Conservation (phyloP, 768 basidiomycete genomes). For the Rossbeevera mucosa region DNA sequence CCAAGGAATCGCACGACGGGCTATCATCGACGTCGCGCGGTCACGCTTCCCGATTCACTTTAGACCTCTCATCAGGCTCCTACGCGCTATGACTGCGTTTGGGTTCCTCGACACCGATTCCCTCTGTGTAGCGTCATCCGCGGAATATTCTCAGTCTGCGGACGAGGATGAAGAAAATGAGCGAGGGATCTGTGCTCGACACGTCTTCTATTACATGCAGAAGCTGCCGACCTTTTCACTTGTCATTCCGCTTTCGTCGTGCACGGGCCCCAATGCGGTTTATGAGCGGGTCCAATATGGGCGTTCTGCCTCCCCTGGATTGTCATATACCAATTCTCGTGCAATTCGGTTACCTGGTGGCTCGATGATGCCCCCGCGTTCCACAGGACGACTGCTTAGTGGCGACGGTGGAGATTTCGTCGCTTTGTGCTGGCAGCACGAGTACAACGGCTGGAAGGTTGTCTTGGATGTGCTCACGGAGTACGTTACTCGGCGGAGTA, state of each 20-base stretch:
- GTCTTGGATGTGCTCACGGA: conserved; percentile 77
- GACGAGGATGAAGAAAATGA: conserved; percentile 40
- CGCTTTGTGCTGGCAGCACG: conserved; percentile 75
- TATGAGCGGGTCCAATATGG: conserved; percentile 66
- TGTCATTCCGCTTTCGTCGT: conserved; percentile 57
- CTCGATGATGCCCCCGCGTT: conserved; percentile 59
- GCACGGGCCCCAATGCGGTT: conserved; percentile 62
- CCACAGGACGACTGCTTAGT: conserved; percentile 67
- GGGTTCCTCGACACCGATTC: conserved; percentile 76
- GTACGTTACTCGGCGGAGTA: conserved; percentile 58
- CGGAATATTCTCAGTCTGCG: conserved; percentile 42
- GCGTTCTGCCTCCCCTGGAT: conserved; percentile 42
- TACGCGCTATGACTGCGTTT: conserved; percentile 71
- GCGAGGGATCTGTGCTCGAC: conserved; percentile 55
- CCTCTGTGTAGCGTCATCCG: conserved; percentile 42
- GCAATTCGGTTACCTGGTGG: conserved; percentile 76
- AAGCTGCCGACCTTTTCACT: conserved; percentile 71
- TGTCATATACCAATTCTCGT: conserved; percentile 61
- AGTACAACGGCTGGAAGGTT: conserved; percentile 83
- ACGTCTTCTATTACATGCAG: conserved; percentile 75
- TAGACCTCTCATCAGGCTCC: conserved; percentile 60
- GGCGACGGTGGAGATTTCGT: conserved; percentile 60
- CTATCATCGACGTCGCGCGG: conserved; percentile 77
- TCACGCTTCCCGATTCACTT: conserved; percentile 82
- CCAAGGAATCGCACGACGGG: conserved; percentile 60